Evolutionary conservation across 495 filamentous ascomycete species (phyloP).

Genomic region (Pseudoneurospora amorphoporcata): DNA sequence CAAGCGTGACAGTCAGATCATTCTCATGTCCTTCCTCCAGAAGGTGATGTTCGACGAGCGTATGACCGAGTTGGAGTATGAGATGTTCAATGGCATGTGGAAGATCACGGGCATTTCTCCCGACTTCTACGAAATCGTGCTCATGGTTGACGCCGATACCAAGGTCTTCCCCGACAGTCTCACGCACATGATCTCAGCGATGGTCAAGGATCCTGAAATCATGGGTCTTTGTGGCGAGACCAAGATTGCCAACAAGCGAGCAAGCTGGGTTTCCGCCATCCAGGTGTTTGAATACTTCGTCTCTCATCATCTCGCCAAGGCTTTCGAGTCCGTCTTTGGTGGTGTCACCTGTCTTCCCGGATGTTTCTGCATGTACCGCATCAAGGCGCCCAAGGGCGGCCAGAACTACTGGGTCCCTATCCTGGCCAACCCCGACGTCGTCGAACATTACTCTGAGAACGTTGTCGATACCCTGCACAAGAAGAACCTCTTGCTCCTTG

Average conservation of each 20-base stretch:
- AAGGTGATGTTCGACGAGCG: constrained; percentile 99
- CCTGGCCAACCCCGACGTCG: constrained; percentile 94
- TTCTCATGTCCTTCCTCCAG: constrained; percentile 98
- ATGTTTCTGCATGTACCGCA: constrained; percentile 99
- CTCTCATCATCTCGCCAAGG: constrained; percentile 91
- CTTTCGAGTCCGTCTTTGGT: constrained; percentile 96
- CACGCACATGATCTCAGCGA: constrained; percentile 97
- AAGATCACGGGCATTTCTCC: constrained; percentile 95
- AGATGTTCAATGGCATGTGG: constrained; percentile 99
- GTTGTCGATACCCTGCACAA: constrained; percentile 98
- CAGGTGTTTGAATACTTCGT: constrained; percentile 99
- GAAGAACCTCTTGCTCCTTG: constrained; percentile 92
- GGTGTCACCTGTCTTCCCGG: constrained; percentile 98
- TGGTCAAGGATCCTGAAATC: constrained; percentile 98
- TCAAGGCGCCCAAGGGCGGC: constrained; percentile 96
- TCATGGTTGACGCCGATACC: constrained; percentile 99
- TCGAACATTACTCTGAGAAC: constrained; percentile 98
- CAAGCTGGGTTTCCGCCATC: constrained; percentile 93
- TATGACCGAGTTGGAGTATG: constrained; percentile 99
- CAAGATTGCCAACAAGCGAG: constrained; percentile 97
- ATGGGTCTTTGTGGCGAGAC: constrained; percentile 98
- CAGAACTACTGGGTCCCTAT: constrained; percentile 99
- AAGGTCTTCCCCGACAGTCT: constrained; percentile 97
- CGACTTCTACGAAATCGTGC: constrained; percentile 92
- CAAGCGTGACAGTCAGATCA: constrained; percentile 97